Evolutionary conservation across 163 green algal genomes (phyloP).

Genomic region (Scenedesmus sp.): DNA sequence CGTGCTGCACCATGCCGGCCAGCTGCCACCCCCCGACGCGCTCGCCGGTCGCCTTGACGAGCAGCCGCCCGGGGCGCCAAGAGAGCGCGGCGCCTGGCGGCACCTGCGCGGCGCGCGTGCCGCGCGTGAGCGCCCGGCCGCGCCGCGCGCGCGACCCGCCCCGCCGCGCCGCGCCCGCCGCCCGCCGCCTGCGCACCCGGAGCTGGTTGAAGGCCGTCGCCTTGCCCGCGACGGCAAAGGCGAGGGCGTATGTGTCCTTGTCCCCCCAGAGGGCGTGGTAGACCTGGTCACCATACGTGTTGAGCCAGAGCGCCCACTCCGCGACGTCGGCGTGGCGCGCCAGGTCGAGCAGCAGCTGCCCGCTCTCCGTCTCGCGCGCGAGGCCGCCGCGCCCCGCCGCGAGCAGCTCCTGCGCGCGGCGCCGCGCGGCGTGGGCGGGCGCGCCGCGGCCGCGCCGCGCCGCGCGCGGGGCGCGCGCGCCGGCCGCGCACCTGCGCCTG

Average conservation of each 20-base stretch:
- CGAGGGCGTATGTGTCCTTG: conserved; percentile 57
- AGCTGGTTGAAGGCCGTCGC: conserved; percentile 55
- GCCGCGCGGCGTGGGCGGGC: too few species aligned
- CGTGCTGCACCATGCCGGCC: conserved; percentile 55
- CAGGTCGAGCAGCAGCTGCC: conserved; percentile 59
- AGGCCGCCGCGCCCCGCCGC: conserved; percentile 38
- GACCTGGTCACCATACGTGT: conserved; percentile 36
- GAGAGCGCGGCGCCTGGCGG: conserved; percentile 44
- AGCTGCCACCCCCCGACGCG: conserved; percentile 49
- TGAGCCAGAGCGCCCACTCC: conserved; percentile 51
- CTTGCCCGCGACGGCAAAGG: conserved; percentile 57
- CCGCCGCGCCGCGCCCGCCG: neutral
- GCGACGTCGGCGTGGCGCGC: conserved; percentile 52
- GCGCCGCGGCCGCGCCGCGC: too few species aligned
- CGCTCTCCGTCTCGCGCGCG: conserved; percentile 53
- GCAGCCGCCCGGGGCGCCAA: conserved; percentile 46
- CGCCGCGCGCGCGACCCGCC: neutral
- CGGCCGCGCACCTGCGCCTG: conserved; percentile 37
- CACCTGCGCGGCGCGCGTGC: conserved; percentile 8
- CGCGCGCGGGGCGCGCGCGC: too few species aligned
- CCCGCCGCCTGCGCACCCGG: conserved; percentile 22
- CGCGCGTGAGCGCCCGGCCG: neutral
- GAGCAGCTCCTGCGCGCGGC: conserved; percentile 48
- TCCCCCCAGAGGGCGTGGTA: conserved; percentile 52
- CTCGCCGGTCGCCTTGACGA: conserved; percentile 44